A percentile compares a stretch with the other conserved stretches of the same genome.
Evolutionary conservation across 2,329 filamentous ascomycete genomes (phyloP).

Genomic region (Sporothrix inflata): DNA sequence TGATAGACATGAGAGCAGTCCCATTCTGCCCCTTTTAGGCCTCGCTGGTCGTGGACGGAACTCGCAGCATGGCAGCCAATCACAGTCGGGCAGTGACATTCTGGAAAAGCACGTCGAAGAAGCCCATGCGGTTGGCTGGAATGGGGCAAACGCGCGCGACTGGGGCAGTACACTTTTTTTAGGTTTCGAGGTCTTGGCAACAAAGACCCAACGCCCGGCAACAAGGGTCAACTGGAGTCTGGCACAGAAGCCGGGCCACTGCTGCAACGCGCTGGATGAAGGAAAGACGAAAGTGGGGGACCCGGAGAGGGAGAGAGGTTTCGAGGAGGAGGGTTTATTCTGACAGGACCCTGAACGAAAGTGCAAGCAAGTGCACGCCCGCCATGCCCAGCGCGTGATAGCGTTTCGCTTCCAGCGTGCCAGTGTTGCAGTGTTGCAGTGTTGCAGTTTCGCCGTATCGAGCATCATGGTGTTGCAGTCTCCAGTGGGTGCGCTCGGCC

Average conservation of each 20-base stretch:
- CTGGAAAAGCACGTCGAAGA: constrained; percentile 26
- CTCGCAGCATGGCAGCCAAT: constrained; percentile 24
- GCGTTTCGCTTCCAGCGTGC: neutral
- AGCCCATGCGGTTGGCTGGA: constrained; percentile 24
- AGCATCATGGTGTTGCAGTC: neutral
- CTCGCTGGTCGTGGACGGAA: too few species aligned
- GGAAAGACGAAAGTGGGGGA: constrained; percentile 2
- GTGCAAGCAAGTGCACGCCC: neutral
- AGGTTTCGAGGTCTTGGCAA: constrained; percentile 14
- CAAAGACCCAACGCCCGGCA: constrained; percentile 3
- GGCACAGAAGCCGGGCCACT: neutral
- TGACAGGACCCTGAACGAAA: neutral
- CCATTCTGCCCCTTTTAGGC: too few species aligned
- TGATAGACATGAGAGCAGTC: neutral
- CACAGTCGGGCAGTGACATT: constrained; percentile 28
- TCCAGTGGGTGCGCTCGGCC: neutral
- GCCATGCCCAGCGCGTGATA: constrained; percentile 1
- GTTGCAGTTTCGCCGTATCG: neutral
- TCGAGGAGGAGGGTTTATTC: neutral
- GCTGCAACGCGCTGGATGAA: neutral
- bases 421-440: neutral
- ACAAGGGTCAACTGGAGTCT: constrained; percentile 10
- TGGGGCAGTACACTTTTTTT: constrained; percentile 28
- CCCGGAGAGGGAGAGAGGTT: neutral
- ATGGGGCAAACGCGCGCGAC: constrained; percentile 14